Conservation (phyloP, 1,284 basidiomycete species). For the Moniliophthora roreri region DNA sequence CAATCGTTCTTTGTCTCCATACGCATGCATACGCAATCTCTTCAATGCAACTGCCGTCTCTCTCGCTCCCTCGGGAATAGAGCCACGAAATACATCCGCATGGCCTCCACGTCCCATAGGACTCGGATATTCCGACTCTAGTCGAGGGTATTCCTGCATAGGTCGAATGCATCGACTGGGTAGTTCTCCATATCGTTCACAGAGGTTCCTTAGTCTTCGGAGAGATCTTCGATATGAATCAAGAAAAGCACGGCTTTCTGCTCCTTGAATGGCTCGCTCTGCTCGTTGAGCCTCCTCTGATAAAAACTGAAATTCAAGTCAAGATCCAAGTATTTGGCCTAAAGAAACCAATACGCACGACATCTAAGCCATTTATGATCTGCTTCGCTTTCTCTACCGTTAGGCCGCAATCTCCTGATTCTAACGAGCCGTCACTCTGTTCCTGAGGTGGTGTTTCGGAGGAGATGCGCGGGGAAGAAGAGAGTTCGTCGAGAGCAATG, state of each 20-base stretch:
- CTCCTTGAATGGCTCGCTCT: background rate
- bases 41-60: background rate
- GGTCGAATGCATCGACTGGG: background rate
- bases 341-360: no score
- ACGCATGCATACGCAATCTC: background rate
- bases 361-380: no score
- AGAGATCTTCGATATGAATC: background rate
- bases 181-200: background rate
- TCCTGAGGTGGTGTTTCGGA: no score
- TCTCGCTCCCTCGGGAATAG: background rate
- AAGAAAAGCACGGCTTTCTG: background rate
- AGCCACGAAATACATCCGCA: background rate
- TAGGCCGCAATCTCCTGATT: no score
- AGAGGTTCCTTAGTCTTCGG: conserved; percentile 1
- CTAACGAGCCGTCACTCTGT: no score
- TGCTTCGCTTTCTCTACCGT: no score
- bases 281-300: background rate
- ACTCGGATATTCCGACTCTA: background rate
- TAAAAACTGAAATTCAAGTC: background rate
- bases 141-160: background rate
- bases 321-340: no score
- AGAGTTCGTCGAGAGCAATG: no score
- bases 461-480: no score
- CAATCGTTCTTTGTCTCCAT: background rate
- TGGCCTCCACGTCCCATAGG: background rate